These are phyloP conservation scores for Truncatella angustata DNA, from an alignment of 2,329 filamentous ascomycete species.

Conservation along the genomic window DNA sequence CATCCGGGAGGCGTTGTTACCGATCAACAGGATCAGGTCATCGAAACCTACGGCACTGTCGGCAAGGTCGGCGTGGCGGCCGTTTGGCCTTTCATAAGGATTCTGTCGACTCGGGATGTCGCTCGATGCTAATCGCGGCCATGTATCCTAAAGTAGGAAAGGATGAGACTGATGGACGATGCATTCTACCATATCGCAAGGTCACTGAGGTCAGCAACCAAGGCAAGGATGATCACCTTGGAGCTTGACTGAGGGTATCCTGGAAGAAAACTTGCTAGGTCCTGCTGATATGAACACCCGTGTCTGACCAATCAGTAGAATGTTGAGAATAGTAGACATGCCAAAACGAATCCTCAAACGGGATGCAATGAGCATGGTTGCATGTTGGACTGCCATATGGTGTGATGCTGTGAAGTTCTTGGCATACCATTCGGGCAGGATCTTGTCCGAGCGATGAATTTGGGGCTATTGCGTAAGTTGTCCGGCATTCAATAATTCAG, in stretches of 20 bases:
- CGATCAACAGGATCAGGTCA: constrained; percentile 22
- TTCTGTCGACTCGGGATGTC: constrained; percentile 43
- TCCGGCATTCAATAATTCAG: no score
- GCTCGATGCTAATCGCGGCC: constrained; percentile 45
- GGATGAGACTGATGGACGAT: constrained; percentile 43
- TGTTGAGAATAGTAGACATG: no score
- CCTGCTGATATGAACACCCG: background rate
- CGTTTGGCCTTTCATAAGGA: constrained; percentile 45
- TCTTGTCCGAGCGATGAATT: no score
- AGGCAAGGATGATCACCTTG: constrained; percentile 39
- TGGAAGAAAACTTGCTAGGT: constrained; percentile 34
- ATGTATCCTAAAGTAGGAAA: constrained; percentile 40
- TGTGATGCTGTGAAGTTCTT: no score
- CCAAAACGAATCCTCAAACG: no score
- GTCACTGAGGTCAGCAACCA: constrained; percentile 39
- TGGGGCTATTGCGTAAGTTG: no score
- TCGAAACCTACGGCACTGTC: constrained; percentile 44
- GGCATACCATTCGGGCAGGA: no score
- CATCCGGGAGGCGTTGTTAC: constrained; percentile 48
- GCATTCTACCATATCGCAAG: constrained; percentile 49
- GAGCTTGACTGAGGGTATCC: constrained; percentile 40
- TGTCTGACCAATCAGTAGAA: no score
- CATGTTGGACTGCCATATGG: no score
- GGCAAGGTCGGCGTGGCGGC: constrained; percentile 42
- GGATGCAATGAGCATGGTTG: no score